phyloP scores from a whole-genome alignment of 2,329 filamentous ascomycete genomes.

The Trichophaea hybrida region DNA sequence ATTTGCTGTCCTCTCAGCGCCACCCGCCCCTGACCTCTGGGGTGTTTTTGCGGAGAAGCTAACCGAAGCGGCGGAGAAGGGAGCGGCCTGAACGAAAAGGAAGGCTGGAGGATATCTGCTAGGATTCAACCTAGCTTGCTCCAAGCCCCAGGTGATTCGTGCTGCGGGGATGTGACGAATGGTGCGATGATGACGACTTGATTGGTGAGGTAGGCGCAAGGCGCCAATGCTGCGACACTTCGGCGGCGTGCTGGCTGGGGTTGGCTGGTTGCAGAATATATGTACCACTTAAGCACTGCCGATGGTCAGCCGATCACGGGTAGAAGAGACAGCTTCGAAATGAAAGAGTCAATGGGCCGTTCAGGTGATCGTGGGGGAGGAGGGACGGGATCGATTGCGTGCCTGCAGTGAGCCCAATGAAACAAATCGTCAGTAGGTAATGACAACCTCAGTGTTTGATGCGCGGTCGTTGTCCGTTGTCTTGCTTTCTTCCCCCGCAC shows the following conservation, averaged over 20 bases:
- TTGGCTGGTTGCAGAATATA: conserved; percentile 1
- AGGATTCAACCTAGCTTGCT: background rate
- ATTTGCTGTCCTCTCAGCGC: background rate
- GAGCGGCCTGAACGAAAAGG: background rate
- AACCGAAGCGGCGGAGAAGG: background rate
- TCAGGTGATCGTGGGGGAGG: background rate
- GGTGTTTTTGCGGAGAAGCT: background rate
- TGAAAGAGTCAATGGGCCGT: background rate
- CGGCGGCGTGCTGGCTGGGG: background rate
- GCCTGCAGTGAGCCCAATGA: background rate
- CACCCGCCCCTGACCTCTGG: background rate
- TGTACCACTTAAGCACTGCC: background rate
- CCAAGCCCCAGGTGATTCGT: background rate
- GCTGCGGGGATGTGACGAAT: background rate
- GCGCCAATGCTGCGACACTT: background rate
- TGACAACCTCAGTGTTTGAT: background rate
- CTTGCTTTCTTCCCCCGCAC: background rate
- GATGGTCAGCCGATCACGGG: background rate
- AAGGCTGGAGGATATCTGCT: background rate
- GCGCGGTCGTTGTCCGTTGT: background rate
- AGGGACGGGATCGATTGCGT: background rate
- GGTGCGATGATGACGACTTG: background rate
- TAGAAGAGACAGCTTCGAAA: background rate
- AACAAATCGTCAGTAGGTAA: background rate
- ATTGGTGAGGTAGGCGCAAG: background rate